Evolutionary conservation across 176 grass and related monocot genomes (phyloP), one percentile per base, ranked within the genome.

Genomic region (Musa beccarii): DNA sequence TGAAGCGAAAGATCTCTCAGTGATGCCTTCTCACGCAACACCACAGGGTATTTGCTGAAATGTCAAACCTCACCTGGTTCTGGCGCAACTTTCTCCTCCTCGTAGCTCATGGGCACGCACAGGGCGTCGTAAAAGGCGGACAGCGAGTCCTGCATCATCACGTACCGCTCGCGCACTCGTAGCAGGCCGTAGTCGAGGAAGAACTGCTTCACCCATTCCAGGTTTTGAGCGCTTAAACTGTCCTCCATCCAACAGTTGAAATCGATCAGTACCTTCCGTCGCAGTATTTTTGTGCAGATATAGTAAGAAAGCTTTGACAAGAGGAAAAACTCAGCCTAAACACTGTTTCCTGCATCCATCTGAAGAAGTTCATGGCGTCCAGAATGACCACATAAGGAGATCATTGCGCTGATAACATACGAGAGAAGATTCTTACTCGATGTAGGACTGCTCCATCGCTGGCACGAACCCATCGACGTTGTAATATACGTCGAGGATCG

Each of bases 141-240:
- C 29, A 79, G 56, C 0, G 78, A 79, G 66, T 92, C 89, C 0
- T 83, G 51, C 22, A 84, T 6, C 13, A 92, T 12, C 13, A 72
- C 19, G 59, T 52, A 78, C 0, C 83, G 81, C 22, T 17, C 56
- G 8, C 2, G 23, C 0, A 77, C 68, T 66, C 76, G 83, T 49
- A 53, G 54, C n/a, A 63, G 49, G 1, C 72, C 81, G 52, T 92
- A 88, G 0, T 75, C 72, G 2, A 59, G 24, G 15, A 92, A 81
- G 63, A 79, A 88, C 3, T 75, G 50, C 79, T 84, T 86, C 16
- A 89, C 81, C 76, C 81, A 84, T 21, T 67, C 73, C 25, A 79
- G 79, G 56, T 74, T 76, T 63, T 51, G 81, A 9, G 29, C 59
- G 12, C 26, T 82, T 49, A 92, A 79, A 78, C 89, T 92, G 53